Evolutionary conservation across 345 rosid species (phyloP).

Genomic region (rapeseed (Brassica napus)): DNA sequence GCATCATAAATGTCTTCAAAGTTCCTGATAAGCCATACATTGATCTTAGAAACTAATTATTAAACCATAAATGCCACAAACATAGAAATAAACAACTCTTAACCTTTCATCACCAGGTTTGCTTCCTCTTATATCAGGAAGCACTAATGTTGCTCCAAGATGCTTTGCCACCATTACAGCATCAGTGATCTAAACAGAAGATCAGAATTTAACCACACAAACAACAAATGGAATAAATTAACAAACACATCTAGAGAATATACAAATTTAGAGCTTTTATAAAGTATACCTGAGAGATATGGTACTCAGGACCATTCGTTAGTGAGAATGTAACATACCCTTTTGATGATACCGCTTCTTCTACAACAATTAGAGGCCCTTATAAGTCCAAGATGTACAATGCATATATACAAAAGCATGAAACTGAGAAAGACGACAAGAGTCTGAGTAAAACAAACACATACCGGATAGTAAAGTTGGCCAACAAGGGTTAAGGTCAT

Average conservation of each 20-base stretch:
- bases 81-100: conserved; percentile 21
- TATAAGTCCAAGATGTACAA: conserved; percentile 1
- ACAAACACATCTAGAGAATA: not conserved
- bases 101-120: conserved; percentile 85
- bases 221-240: not conserved
- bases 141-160: conserved; percentile 77
- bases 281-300: conserved; percentile 83
- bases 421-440: not conserved
- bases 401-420: not conserved
- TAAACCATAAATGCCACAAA: not conserved
- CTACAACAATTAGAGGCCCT: conserved; percentile 43
- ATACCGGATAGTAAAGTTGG: conserved; percentile 55
- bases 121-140: conserved; percentile 97
- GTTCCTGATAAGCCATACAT: conserved; percentile 49
- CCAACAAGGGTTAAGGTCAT: conserved; percentile 80
- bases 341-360: conserved; percentile 52
- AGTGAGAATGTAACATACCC: conserved; percentile 89
- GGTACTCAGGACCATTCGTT: conserved; percentile 96
- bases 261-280: not conserved
- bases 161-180: conserved; percentile 84
- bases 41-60: conserved; percentile 1
- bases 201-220: conserved; percentile 6
- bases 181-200: conserved; percentile 66
- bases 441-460: not conserved
- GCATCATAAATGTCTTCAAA: conserved; percentile 90